Evolutionary conservation across 208 protist species (phyloP), one percentile per base, ranked within the genome.

Genomic region (Wallacemonas collosoma): DNA sequence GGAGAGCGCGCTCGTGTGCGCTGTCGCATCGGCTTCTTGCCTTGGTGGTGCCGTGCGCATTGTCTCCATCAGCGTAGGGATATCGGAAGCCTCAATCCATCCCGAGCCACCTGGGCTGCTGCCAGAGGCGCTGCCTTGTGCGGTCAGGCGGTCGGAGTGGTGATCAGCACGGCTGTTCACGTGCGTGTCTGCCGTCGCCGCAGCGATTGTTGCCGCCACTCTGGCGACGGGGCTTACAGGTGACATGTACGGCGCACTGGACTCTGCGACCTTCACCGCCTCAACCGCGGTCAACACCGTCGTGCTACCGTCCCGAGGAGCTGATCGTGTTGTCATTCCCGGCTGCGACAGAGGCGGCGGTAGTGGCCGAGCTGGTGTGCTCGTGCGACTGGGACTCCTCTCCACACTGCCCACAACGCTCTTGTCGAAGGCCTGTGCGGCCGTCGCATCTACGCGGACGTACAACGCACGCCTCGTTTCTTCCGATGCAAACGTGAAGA

Each of bases 401-500:
- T 26, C 26, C 26, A 26, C 26, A 26, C 26, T 26, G 26, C 0
- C 26, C 26, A 26, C 26, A 26, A 26, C 26, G 26, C 26, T 0
- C 26, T n/a, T n/a, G 14, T 53, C 48, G 11, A 26, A 26, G 26
- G 26, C 26, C 26, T 26, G 26, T 26, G 26, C 26, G 26, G 26
- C 26, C 26, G 26, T 26, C 26, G 26, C 26, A 26, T 26, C 26
- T 26, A 26, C 26, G 26, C 26, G 26, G 26, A 0, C 26, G 6
- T 38, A 45, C 8, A 79, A 63, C 11, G 64, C 65, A 26, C 11
- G 9, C 65, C 57, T 68, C 17, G 73, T 76, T 56, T 76, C 45
- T 54, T 50, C 55, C 7, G 82, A 81, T 14, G 74, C 78, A 40
- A 83, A 83, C 62, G 68, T 54, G 41, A 83, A 81, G 53, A 71